A percentile compares a stretch with the other conserved stretches of the same genome.
phyloP scores from a whole-genome alignment of 768 basidiomycete genomes.

The Gymnopilus junonius region DNA sequence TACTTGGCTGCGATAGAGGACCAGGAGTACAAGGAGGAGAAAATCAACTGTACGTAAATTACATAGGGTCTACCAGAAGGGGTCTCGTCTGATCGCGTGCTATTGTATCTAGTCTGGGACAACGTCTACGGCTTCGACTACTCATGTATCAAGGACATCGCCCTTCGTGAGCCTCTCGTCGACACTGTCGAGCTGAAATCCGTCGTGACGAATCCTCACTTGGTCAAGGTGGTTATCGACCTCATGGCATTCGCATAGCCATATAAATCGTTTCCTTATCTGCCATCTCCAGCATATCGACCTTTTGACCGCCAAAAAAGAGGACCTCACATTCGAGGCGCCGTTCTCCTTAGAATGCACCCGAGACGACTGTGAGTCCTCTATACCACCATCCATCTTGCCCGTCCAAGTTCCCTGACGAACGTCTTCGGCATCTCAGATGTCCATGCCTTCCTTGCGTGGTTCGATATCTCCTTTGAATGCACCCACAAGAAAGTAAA shows the following conservation, averaged over 20 bases:
- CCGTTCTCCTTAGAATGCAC: slow-evolving; percentile 83
- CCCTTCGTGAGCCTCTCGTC: slow-evolving; percentile 92
- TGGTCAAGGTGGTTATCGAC: slow-evolving; percentile 69
- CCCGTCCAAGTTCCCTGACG: background rate
- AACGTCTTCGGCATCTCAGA: slow-evolving; percentile 49
- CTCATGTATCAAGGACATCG: slow-evolving; percentile 99
- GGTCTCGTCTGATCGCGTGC: slow-evolving; percentile 2
- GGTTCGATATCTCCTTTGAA: slow-evolving; percentile 97
- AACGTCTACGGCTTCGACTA: slow-evolving; percentile 99
- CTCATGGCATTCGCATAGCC: background rate
- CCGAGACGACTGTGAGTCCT: slow-evolving; percentile 86
- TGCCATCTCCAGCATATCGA: slow-evolving; percentile 72
- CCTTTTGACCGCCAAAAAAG: slow-evolving; percentile 90
- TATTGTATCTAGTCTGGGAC: slow-evolving; percentile 86
- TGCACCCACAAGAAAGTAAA: slow-evolving; percentile 94
- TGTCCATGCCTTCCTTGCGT: slow-evolving; percentile 96
- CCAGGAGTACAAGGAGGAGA: slow-evolving; percentile 99
- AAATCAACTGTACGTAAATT: slow-evolving; percentile 89
- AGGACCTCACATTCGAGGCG: slow-evolving; percentile 86
- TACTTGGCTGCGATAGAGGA: slow-evolving; percentile 98
- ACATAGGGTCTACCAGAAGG: background rate
- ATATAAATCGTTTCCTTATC: background rate
- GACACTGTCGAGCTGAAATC: slow-evolving; percentile 98
- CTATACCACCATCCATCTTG: background rate
- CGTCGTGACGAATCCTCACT: slow-evolving; percentile 91